These are phyloP conservation scores for Globisporangium nunn DNA, from an alignment of 352 stramenopile genomes.

Conservation along the genomic window DNA sequence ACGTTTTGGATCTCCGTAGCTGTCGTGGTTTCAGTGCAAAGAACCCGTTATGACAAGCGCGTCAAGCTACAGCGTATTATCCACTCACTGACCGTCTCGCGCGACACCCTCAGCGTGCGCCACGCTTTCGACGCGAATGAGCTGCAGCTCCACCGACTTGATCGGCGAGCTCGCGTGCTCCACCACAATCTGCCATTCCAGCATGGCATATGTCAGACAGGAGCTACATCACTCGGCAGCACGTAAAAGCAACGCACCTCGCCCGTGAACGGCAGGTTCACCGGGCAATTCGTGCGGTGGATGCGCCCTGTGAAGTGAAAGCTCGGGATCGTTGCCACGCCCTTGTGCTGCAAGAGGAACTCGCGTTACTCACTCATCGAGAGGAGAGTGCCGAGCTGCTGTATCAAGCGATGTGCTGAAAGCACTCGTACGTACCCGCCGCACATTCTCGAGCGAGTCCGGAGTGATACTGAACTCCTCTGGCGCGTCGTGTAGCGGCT, in stretches of 20 bases:
- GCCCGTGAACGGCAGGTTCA: conserved; percentile 88
- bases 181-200: conserved; percentile 53
- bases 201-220: background rate
- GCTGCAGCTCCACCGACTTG: conserved; percentile 86
- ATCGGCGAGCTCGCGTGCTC: conserved; percentile 70
- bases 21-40: conserved; percentile 8
- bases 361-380: background rate
- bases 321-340: conserved; percentile 41
- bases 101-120: conserved; percentile 67
- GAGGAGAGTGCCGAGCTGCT: background rate
- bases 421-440: conserved; percentile 22
- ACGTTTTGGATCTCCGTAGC: conserved; percentile 93
- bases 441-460: conserved; percentile 79
- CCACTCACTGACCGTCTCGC: conserved; percentile 45
- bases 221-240: background rate
- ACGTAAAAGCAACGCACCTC: conserved; percentile 33
- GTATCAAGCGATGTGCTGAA: background rate
- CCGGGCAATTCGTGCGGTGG: conserved; percentile 83
- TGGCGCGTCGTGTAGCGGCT: conserved; percentile 54
- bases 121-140: conserved; percentile 88
- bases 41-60: background rate
- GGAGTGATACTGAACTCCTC: conserved; percentile 81
- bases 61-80: background rate
- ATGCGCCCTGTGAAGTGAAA: conserved; percentile 83
- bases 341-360: conserved; percentile 29